phyloP scores from a whole-genome alignment of 371 early-diverging fungal species.

The Syncephalis plumigaleata region DNA sequence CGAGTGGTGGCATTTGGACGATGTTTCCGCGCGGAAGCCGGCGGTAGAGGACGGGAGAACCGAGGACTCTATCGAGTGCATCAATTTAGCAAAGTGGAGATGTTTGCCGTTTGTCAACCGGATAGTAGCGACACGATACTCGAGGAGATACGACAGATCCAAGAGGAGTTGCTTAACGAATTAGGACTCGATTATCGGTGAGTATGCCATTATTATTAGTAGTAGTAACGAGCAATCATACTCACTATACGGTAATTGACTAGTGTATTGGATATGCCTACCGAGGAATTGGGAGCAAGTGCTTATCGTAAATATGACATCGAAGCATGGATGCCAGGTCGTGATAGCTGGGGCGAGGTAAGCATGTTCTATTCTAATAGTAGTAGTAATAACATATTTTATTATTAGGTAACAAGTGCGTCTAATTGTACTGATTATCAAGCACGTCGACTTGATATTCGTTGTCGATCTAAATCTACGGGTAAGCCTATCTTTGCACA shows the following conservation, averaged over 20 bases:
- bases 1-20: conserved; percentile 65
- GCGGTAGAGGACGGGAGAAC: conserved; percentile 61
- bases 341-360: conserved; percentile 77
- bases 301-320: conserved; percentile 86
- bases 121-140: conserved; percentile 44
- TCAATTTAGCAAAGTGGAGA: conserved; percentile 86
- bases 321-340: conserved; percentile 92
- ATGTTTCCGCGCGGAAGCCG: conserved; percentile 83
- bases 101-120: conserved; percentile 61
- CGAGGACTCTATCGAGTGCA: conserved; percentile 86
- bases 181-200: conserved; percentile 69
- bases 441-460: conserved; percentile 49
- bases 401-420: conserved; percentile 43
- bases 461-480: conserved; percentile 14
- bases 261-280: conserved; percentile 81
- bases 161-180: conserved; percentile 55
- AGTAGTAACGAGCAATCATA: background rate
- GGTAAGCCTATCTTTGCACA: conserved; percentile 47
- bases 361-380: background rate
- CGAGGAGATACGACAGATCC: conserved; percentile 50
- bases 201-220: background rate
- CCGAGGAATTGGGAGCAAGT: conserved; percentile 80
- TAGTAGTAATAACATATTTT: background rate
- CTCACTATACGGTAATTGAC: background rate
- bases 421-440: conserved; percentile 87